Conservation (phyloP, 306 rosid genomes). For the Macrotyloma uniflorum region DNA sequence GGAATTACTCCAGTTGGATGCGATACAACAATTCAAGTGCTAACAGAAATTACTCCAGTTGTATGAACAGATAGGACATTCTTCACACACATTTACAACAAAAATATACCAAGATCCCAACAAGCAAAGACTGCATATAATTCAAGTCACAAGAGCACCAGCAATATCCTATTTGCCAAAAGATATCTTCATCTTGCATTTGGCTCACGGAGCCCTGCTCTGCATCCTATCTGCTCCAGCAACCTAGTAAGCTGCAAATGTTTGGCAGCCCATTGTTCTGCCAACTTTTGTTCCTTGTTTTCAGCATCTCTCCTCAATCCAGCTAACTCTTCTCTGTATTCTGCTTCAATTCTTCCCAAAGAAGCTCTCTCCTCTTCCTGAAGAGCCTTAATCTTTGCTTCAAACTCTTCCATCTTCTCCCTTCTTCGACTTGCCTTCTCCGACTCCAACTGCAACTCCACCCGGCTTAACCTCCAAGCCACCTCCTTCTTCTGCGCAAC, state of each 20-base stretch:
- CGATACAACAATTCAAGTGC: conserved; percentile 20
- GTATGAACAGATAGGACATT: conserved; percentile 21
- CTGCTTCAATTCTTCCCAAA: conserved; percentile 77
- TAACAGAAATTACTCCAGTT: conserved; percentile 25
- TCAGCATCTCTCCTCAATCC: conserved; percentile 86
- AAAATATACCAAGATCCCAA: conserved; percentile 35
- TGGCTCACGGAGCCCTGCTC: conserved; percentile 49
- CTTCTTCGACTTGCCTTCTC: conserved; percentile 76
- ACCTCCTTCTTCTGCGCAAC: conserved; percentile 86
- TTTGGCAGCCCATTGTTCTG: conserved; percentile 89
- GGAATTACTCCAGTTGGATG: neutral
- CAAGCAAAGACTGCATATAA: conserved; percentile 19
- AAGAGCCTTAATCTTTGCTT: conserved; percentile 79
- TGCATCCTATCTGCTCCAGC: conserved; percentile 77
- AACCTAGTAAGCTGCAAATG: conserved; percentile 69
- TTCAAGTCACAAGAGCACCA: conserved; percentile 22
- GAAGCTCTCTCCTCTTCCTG: conserved; percentile 72
- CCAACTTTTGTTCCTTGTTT: conserved; percentile 84
- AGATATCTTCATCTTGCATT: conserved; percentile 55
- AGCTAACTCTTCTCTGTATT: conserved; percentile 73
- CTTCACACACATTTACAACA: conserved; percentile 25
- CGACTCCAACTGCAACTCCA: conserved; percentile 87
- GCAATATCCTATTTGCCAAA: neutral
- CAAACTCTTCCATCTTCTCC: conserved; percentile 82
- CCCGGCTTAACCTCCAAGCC: conserved; percentile 81